Percentiles rank a stretch among this genome's conserved stretches.
Conservation (phyloP, 148 eudicot species). For the Talinum fruticosum region DNA sequence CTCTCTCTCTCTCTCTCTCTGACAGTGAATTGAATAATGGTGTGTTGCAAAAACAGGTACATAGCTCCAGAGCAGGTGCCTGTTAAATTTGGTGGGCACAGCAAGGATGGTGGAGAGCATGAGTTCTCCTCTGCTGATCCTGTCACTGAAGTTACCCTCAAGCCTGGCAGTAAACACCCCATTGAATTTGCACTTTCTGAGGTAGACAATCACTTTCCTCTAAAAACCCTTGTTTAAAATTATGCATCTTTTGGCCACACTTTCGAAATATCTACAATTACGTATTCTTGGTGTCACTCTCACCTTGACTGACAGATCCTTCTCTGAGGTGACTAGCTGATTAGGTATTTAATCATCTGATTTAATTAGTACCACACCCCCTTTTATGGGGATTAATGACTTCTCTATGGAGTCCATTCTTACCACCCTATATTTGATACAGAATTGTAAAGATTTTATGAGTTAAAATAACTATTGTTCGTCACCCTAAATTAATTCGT, state of each 20-base stretch:
- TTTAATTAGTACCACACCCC: neutral
- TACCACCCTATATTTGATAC: neutral
- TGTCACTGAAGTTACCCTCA: slow-evolving; percentile 52
- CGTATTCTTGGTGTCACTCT: slow-evolving; percentile 4
- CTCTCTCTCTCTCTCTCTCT: neutral
- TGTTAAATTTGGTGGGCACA: slow-evolving; percentile 67
- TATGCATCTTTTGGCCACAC: neutral
- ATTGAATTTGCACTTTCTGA: slow-evolving; percentile 55
- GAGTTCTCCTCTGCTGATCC: slow-evolving; percentile 57
- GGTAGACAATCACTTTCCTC: slow-evolving; percentile 21
- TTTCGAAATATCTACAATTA: neutral
- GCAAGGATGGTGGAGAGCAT: slow-evolving; percentile 54
- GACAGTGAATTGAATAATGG: neutral
- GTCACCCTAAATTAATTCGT: slow-evolving; percentile 11
- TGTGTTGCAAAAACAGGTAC: slow-evolving; percentile 36
- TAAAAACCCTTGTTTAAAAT: no score
- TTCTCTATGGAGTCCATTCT: no score
- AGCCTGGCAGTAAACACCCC: slow-evolving; percentile 56
- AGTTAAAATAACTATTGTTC: neutral
- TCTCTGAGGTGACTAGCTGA: neutral
- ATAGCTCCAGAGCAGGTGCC: slow-evolving; percentile 72
- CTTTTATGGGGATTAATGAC: neutral
- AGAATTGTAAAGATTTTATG: neutral
- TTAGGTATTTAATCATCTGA: neutral
- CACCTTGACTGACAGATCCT: slow-evolving; percentile 9